Percentiles rank a stretch among this genome's conserved stretches.
These are phyloP conservation scores for Glycine latifolia DNA, from an alignment of 306 rosid species.

Conservation along the genomic window DNA sequence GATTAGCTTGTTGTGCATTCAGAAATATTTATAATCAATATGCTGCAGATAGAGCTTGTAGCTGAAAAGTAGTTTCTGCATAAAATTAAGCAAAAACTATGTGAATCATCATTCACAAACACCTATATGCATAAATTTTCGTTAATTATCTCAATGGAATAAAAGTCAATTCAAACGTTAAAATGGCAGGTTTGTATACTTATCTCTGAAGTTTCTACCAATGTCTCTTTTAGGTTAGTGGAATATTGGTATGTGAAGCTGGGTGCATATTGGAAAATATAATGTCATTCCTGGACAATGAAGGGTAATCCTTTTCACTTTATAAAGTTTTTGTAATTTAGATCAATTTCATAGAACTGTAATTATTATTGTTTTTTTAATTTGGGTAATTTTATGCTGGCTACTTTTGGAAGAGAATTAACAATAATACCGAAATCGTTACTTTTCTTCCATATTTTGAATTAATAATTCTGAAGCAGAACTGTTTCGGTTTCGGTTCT, in stretches of 20 bases:
- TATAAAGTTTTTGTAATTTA: constrained; percentile 17
- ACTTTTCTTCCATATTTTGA: constrained; percentile 22
- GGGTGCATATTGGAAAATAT: constrained; percentile 96
- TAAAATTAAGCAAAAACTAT: constrained; percentile 5
- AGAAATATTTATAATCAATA: constrained; percentile 9
- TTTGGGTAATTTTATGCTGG: constrained; percentile 13
- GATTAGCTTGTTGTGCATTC: constrained; percentile 34
- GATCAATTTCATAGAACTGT: constrained; percentile 26
- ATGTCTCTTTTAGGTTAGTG: constrained; percentile 80
- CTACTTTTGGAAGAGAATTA: constrained; percentile 36
- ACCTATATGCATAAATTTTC: neutral
- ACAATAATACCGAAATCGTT: constrained; percentile 1
- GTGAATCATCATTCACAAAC: neutral
- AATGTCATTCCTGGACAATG: constrained; percentile 77
- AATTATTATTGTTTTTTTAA: neutral
- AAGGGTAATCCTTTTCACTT: constrained; percentile 74
- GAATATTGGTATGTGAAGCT: constrained; percentile 95
- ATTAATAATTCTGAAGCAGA: constrained; percentile 8
- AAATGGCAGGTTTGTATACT: constrained; percentile 9
- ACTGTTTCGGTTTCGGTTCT: neutral
- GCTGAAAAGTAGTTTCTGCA: constrained; percentile 23
- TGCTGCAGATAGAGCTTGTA: constrained; percentile 4
- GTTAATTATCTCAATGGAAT: neutral
- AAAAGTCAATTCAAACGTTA: constrained; percentile 22
- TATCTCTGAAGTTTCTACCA: constrained; percentile 46